A percentile compares a stretch with the other conserved stretches of the same genome.
Conservation (phyloP, 371 early-diverging fungal genomes). For the Lichtheimia corymbifera region DNA sequence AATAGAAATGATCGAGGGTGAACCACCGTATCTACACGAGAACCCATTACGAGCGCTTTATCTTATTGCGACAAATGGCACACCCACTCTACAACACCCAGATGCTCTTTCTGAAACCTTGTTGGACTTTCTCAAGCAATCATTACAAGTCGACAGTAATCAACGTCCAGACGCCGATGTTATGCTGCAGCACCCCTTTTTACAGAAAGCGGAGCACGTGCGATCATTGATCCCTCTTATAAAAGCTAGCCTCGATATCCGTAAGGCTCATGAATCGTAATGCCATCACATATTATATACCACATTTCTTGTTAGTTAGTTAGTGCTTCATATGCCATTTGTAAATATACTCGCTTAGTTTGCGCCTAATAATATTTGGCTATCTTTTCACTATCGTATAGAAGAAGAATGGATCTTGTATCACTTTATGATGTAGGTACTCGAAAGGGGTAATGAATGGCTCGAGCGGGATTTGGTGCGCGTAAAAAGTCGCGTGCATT, state of each 20-base stretch:
- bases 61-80: conserved; percentile 95
- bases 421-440: too few relatives aligned
- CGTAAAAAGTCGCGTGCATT: too few relatives aligned
- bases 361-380: too few relatives aligned
- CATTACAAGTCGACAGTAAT: conserved; percentile 86
- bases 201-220: conserved; percentile 85
- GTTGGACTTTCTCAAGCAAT: conserved; percentile 79
- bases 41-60: conserved; percentile 91
- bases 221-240: conserved; percentile 88
- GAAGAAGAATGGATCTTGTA: too few relatives aligned
- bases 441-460: too few relatives aligned
- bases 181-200: conserved; percentile 85
- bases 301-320: too few relatives aligned
- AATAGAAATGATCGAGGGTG: conserved; percentile 92
- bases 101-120: conserved; percentile 79
- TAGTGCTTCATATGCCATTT: too few relatives aligned
- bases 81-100: conserved; percentile 89
- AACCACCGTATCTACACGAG: conserved; percentile 97
- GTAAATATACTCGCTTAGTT: too few relatives aligned
- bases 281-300: conserved; percentile 6
- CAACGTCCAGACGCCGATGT: conserved; percentile 81
- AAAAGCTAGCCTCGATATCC: conserved; percentile 19
- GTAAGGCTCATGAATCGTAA: conserved; percentile 12
- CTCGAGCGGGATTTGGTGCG: too few relatives aligned
- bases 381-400: too few relatives aligned